phyloP scores from a whole-genome alignment of 805 yeast genomes.

The Suhomyces sp. region DNA sequence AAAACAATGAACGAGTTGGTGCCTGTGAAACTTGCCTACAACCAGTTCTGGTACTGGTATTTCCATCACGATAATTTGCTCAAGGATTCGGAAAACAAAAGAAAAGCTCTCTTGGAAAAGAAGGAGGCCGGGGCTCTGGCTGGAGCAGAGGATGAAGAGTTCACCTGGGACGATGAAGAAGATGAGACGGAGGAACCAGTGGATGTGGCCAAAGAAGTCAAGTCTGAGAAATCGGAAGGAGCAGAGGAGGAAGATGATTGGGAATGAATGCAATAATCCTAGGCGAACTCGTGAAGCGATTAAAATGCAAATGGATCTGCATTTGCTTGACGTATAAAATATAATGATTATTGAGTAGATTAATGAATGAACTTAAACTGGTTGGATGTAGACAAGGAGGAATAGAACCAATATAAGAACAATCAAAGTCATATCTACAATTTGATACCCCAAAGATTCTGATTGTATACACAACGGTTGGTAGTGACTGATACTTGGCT shows the following conservation, averaged over 20 bases:
- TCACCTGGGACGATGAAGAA: conserved; percentile 53
- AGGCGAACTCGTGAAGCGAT: not conserved
- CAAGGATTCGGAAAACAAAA: conserved; percentile 58
- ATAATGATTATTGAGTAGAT: too few species aligned
- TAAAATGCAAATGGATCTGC: too few species aligned
- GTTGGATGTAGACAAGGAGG: too few species aligned
- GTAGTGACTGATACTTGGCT: too few species aligned
- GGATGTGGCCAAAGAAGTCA: conserved; percentile 5
- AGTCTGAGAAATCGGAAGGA: conserved; percentile 8
- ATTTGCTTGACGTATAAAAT: too few species aligned
- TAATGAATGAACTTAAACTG: too few species aligned
- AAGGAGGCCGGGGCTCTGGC: conserved; percentile 7
- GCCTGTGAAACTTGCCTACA: conserved; percentile 58
- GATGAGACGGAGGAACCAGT: conserved; percentile 18
- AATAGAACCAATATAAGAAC: too few species aligned
- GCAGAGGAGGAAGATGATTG: conserved; percentile 49
- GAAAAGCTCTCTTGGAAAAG: conserved; percentile 59
- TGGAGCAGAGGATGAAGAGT: conserved; percentile 44
- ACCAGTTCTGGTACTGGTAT: conserved; percentile 75
- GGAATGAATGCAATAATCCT: conserved; percentile 40
- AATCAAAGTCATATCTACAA: too few species aligned
- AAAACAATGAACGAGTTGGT: conserved; percentile 62
- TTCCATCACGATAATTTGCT: conserved; percentile 54
- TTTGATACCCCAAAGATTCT: too few species aligned
- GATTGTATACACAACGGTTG: too few species aligned